Percentiles rank a stretch among this genome's conserved stretches.
Conservation (phyloP, 2,329 filamentous ascomycete species). For the Fusarium nelsonii region DNA sequence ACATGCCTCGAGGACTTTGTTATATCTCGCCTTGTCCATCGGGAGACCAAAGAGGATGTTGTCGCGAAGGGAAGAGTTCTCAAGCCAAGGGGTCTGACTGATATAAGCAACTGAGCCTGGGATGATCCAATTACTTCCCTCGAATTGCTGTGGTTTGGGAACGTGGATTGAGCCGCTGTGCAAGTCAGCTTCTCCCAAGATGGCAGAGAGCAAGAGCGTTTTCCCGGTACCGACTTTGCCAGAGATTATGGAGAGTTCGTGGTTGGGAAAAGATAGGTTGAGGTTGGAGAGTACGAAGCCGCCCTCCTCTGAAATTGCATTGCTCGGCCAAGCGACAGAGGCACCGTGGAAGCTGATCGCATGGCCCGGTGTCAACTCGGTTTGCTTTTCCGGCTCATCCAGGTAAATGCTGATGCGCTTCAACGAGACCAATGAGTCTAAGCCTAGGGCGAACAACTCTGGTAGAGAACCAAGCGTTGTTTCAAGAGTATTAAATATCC, state of each 20-base stretch:
- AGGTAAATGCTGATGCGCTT: conserved; percentile 78
- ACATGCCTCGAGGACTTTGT: conserved; percentile 76
- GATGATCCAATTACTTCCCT: conserved; percentile 76
- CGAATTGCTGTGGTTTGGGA: conserved; percentile 59
- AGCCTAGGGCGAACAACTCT: conserved; percentile 74
- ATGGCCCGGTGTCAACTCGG: conserved; percentile 66
- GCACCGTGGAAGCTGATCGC: conserved; percentile 74
- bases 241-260: conserved; percentile 79
- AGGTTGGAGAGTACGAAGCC: conserved; percentile 74
- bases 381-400: conserved; percentile 70
- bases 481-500: conserved; percentile 78
- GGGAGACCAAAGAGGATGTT: conserved; percentile 84
- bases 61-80: conserved; percentile 79
- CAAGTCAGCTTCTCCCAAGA: conserved; percentile 80
- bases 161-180: conserved; percentile 70
- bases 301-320: conserved; percentile 66
- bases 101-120: conserved; percentile 77
- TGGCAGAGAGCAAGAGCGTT: conserved; percentile 76
- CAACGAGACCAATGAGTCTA: conserved; percentile 79
- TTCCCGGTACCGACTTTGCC: conserved; percentile 83
- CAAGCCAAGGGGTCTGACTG: conserved; percentile 84
- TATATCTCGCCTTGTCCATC: conserved; percentile 73
- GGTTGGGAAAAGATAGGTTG: conserved; percentile 72
- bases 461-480: conserved; percentile 76
- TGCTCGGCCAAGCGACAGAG: conserved; percentile 77